Evolutionary conservation across 495 filamentous ascomycete species (phyloP).

Genomic region (Sabuloglossum arenarium): DNA sequence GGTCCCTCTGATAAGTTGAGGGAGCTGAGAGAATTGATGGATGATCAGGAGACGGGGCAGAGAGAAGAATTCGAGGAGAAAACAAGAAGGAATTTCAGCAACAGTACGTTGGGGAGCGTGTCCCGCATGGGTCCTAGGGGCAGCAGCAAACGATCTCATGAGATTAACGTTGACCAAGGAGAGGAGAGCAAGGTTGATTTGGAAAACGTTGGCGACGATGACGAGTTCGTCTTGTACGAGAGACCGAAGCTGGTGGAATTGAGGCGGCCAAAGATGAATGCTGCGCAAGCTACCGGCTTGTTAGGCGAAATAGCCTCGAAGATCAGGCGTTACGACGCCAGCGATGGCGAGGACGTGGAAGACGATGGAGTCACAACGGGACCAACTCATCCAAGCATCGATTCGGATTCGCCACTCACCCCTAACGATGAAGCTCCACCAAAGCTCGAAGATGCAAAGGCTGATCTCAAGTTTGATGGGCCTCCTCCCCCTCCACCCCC

Average conservation of each 20-base stretch:
- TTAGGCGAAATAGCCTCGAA: slow-evolving; percentile 65
- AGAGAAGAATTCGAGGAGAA: slow-evolving; percentile 28
- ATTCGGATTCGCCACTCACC: slow-evolving; percentile 48
- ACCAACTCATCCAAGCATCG: slow-evolving; percentile 53
- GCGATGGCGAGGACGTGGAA: slow-evolving; percentile 42
- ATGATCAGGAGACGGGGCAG: slow-evolving; percentile 23
- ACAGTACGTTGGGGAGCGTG: slow-evolving; percentile 43
- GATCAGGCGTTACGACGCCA: slow-evolving; percentile 48
- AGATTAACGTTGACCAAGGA: slow-evolving; percentile 13
- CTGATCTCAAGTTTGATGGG: slow-evolving; percentile 16
- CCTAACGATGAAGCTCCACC: slow-evolving; percentile 37
- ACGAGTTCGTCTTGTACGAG: slow-evolving; percentile 20
- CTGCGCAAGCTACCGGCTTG: slow-evolving; percentile 50
- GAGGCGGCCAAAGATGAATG: slow-evolving; percentile 52
- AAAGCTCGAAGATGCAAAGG: slow-evolving; percentile 12
- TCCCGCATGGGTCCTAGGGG: slow-evolving; percentile 24
- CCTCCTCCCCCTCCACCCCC: slow-evolving; percentile 30
- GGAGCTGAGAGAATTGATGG: slow-evolving; percentile 88
- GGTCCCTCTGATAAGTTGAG: slow-evolving; percentile 81
- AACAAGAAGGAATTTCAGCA: slow-evolving; percentile 26
- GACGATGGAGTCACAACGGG: slow-evolving; percentile 57
- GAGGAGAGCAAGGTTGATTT: slow-evolving; percentile 19
- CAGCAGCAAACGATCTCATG: background rate
- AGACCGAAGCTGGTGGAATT: slow-evolving; percentile 22
- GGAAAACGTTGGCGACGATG: slow-evolving; percentile 15